Conservation (phyloP, 805 yeast species). For the Kodamaea fukazawae region DNA sequence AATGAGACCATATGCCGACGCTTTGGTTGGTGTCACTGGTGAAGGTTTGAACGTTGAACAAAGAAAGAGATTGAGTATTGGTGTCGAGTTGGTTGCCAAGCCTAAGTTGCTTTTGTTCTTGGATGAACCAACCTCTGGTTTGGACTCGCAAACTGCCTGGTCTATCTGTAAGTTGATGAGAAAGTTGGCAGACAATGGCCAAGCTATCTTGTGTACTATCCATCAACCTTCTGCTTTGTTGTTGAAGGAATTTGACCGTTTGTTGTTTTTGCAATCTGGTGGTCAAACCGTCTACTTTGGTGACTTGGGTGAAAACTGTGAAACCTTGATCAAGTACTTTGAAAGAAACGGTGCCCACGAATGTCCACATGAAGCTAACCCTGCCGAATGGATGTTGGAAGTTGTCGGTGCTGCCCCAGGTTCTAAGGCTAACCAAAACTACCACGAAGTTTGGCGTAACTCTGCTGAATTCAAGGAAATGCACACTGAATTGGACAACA, state of each 20-base stretch:
- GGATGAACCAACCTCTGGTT: slow-evolving; percentile 94
- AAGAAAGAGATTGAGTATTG: slow-evolving; percentile 86
- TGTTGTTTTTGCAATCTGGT: slow-evolving; percentile 65
- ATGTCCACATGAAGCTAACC: slow-evolving; percentile 49
- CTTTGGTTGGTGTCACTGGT: slow-evolving; percentile 21
- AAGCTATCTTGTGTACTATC: slow-evolving; percentile 72
- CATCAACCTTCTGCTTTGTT: slow-evolving; percentile 76
- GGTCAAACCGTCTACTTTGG: slow-evolving; percentile 83
- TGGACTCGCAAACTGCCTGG: slow-evolving; percentile 93
- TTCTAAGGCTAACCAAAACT: slow-evolving; percentile 68
- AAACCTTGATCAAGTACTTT: slow-evolving; percentile 58
- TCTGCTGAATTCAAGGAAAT: slow-evolving; percentile 17
- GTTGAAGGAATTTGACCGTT: slow-evolving; percentile 65
- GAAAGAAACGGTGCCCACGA: slow-evolving; percentile 63
- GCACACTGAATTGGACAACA: slow-evolving; percentile 12
- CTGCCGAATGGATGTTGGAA: slow-evolving; percentile 74
- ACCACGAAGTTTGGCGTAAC: slow-evolving; percentile 60
- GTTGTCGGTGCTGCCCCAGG: slow-evolving; percentile 83
- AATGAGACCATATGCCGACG: slow-evolving; percentile 50
- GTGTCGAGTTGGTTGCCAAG: slow-evolving; percentile 87
- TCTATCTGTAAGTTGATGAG: slow-evolving; percentile 65
- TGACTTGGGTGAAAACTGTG: slow-evolving; percentile 66
- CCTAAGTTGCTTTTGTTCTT: slow-evolving; percentile 75
- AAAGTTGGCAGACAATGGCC: slow-evolving; percentile 67
- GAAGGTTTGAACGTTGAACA: slow-evolving; percentile 79